A percentile compares a stretch with the other conserved stretches of the same genome.
Evolutionary conservation across 345 rosid species (phyloP).

Genomic region (Geranium rotundifolium): DNA sequence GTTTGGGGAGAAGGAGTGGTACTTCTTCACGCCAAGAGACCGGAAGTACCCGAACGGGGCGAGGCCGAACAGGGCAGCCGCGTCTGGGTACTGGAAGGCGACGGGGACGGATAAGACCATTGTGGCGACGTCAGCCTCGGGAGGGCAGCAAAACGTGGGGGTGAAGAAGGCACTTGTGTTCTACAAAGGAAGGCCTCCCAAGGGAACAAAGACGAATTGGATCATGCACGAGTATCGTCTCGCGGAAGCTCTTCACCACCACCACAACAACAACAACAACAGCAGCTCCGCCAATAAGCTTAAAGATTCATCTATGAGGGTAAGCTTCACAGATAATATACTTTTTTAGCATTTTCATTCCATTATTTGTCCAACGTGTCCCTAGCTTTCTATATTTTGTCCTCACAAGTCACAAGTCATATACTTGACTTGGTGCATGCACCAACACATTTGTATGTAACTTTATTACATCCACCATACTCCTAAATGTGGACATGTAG

Average conservation of each 20-base stretch:
- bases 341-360: no score
- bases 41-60: constrained; percentile 96
- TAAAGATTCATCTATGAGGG: constrained; percentile 89
- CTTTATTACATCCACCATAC: no score
- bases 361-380: no score
- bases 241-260: constrained; percentile 22
- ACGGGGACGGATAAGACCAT: constrained; percentile 90
- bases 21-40: constrained; percentile 93
- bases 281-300: constrained; percentile 34
- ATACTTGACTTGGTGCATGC: no score
- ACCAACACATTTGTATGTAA: no score
- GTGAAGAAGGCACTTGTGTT: no score
- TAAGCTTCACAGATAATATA: constrained; percentile 5
- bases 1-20: constrained; percentile 97
- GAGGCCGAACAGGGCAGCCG: constrained; percentile 93
- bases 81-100: constrained; percentile 96
- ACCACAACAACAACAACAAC: constrained; percentile 12
- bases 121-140: constrained; percentile 14
- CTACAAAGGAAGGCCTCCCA: constrained; percentile 90
- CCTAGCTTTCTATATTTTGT: no score
- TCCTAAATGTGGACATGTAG: no score
- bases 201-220: constrained; percentile 89
- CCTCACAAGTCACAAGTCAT: no score
- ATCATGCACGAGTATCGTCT: constrained; percentile 98
- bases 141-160: constrained; percentile 53